Conservation (phyloP, 352 stramenopile genomes). For the Phytophthora quininea region DNA sequence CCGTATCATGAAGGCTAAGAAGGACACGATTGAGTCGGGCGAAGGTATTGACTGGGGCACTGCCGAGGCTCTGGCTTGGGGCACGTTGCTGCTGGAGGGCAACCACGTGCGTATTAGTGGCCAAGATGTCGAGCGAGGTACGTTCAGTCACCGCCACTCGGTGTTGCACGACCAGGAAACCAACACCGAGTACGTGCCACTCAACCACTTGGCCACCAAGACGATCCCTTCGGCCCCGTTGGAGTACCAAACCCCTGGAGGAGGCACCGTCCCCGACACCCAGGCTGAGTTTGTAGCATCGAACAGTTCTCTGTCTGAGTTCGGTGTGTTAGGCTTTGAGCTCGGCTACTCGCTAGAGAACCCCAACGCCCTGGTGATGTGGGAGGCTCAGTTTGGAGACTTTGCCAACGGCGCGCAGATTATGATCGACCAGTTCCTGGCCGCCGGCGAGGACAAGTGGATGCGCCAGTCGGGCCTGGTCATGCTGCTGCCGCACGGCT, state of each 20-base stretch:
- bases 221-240: slow-evolving; percentile 25
- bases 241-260: slow-evolving; percentile 32
- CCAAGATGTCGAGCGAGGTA: slow-evolving; percentile 90
- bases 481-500: slow-evolving; percentile 81
- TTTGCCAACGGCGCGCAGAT: slow-evolving; percentile 90
- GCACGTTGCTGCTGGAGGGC: slow-evolving; percentile 83
- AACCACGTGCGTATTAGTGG: slow-evolving; percentile 86
- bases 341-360: slow-evolving; percentile 88
- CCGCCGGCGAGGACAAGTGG: slow-evolving; percentile 87
- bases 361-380: slow-evolving; percentile 84
- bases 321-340: slow-evolving; percentile 87
- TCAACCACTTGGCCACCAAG: slow-evolving; percentile 84
- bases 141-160: slow-evolving; percentile 90
- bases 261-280: slow-evolving; percentile 49
- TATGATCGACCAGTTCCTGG: slow-evolving; percentile 90
- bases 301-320: slow-evolving; percentile 84
- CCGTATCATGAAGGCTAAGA: slow-evolving; percentile 85
- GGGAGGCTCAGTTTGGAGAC: slow-evolving; percentile 92
- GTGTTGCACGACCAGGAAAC: slow-evolving; percentile 91
- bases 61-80: slow-evolving; percentile 88
- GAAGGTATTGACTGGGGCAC: slow-evolving; percentile 89
- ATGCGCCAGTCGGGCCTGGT: slow-evolving; percentile 90
- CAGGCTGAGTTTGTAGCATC: slow-evolving; percentile 66
- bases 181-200: slow-evolving; percentile 93
- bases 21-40: slow-evolving; percentile 78